Evolutionary conservation across 2,329 filamentous ascomycete species (phyloP).

Genomic region (Aspergillus floridensis): DNA sequence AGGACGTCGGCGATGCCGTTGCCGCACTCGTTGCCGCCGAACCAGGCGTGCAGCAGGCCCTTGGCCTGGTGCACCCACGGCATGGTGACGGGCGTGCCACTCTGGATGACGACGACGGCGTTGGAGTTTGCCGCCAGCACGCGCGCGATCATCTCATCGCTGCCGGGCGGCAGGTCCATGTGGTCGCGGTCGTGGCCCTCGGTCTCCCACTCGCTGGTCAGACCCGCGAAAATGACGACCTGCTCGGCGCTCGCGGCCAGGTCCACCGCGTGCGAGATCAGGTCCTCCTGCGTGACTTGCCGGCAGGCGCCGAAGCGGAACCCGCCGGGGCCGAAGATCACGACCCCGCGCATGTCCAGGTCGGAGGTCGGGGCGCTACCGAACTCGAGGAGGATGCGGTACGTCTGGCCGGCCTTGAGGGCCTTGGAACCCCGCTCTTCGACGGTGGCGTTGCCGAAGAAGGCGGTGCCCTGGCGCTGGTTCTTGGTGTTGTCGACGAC

Average conservation of each 20-base stretch:
- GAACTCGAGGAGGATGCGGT: slow-evolving; percentile 60
- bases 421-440: slow-evolving; percentile 61
- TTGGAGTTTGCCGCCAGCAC: slow-evolving; percentile 66
- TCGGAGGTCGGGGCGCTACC: slow-evolving; percentile 59
- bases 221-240: slow-evolving; percentile 72
- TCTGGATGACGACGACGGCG: slow-evolving; percentile 72
- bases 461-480: slow-evolving; percentile 61
- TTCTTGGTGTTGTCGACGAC: slow-evolving; percentile 66
- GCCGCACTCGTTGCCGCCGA: slow-evolving; percentile 81
- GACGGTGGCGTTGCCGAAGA: slow-evolving; percentile 63
- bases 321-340: slow-evolving; percentile 58
- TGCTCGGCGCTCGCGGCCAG: slow-evolving; percentile 70
- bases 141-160: slow-evolving; percentile 60
- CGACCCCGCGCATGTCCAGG: slow-evolving; percentile 48
- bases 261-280: slow-evolving; percentile 65
- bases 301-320: slow-evolving; percentile 62
- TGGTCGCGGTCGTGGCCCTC: slow-evolving; percentile 63
- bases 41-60: slow-evolving; percentile 74
- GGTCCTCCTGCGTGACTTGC: slow-evolving; percentile 56
- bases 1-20: slow-evolving; percentile 77
- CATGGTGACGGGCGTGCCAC: slow-evolving; percentile 65
- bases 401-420: slow-evolving; percentile 59
- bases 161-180: slow-evolving; percentile 57
- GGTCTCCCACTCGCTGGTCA: slow-evolving; percentile 79
- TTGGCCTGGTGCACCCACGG: slow-evolving; percentile 47